Percentiles rank a stretch among this genome's conserved stretches.
phyloP scores from a whole-genome alignment of 768 basidiomycete species.

The Pseudohyphozyma bogoriensis region DNA sequence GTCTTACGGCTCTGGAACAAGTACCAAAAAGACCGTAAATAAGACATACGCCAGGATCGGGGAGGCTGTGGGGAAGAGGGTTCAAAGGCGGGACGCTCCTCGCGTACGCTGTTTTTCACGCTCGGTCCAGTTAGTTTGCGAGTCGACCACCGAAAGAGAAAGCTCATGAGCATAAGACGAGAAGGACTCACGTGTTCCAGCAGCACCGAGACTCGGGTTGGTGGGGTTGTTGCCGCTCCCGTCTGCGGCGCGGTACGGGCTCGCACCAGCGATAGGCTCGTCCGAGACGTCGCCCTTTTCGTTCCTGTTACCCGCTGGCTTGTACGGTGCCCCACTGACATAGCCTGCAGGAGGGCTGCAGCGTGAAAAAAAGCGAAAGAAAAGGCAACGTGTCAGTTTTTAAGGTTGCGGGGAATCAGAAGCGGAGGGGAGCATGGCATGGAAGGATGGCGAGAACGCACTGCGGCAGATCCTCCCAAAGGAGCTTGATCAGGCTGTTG shows the following conservation, averaged over 20 bases:
- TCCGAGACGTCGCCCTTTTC: conserved; percentile 29
- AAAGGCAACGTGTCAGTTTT: too few relatives aligned
- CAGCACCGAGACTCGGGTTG: conserved; percentile 63
- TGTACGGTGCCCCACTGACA: conserved; percentile 21
- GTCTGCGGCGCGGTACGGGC: conserved; percentile 54
- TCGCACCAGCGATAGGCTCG: conserved; percentile 12
- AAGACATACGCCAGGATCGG: conserved; percentile 46
- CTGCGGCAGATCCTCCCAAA: conserved; percentile 55
- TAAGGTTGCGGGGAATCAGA: too few relatives aligned
- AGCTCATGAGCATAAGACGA: too few relatives aligned
- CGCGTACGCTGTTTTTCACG: conserved; percentile 11
- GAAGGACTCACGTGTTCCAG: conserved; percentile 45
- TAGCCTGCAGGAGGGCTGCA: conserved; percentile 11
- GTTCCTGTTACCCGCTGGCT: too few relatives aligned
- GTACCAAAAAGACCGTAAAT: too few relatives aligned
- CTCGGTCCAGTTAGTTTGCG: not conserved
- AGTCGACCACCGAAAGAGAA: not conserved
- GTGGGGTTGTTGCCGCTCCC: conserved; percentile 66
- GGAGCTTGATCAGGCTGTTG: not conserved
- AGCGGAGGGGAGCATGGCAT: too few relatives aligned
- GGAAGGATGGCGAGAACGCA: too few relatives aligned
- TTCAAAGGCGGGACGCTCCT: conserved; percentile 10
- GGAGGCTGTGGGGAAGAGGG: conserved; percentile 39
- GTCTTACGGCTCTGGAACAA: too few relatives aligned
- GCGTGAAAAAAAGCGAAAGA: too few relatives aligned